Evolutionary conservation across 1,284 basidiomycete genomes (phyloP), one percentile per base, ranked within the genome.

Genomic region (Ceratobasidium papillatum): DNA sequence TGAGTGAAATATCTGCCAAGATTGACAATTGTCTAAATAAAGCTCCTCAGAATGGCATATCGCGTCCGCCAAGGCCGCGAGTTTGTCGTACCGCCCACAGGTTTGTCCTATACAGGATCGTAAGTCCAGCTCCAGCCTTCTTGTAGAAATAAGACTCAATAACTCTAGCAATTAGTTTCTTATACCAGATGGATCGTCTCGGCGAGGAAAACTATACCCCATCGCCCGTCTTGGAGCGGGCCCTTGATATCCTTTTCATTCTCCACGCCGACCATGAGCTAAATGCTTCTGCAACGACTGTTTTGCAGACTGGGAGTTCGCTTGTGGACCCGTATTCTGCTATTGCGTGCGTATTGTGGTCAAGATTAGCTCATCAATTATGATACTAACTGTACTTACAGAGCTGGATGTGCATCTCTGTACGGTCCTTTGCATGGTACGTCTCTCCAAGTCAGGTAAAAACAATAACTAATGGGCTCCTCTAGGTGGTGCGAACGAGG

Each of bases 211-310:
- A 90, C 79, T 95, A 94, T 82, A 85, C 81, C 27, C 94, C 94
- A 0, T 91, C 93, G 78, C 93, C 94, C 0, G 87, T 94, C 7
- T 86, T 96, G 9, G 92, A 90, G 79, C 94, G 91, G 78, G 94
- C 94, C 1, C 85, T 96, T 63, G 94, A 96, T 80, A 88, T 91
- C 19, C 84, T 96, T 30, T 96, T 96, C 85, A 85, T 96, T 74
- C 84, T 95, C 22, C 94, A 96, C 79, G 94, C 94, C 0, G 94
- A 96, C 80, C 94, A 95, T 80, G 94, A 95, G 80, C 83, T 95
- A 78, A 96, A 96, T 77, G 93, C 92, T 19, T 91, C 89, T 1
- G 89, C 91, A 58, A 94, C 94, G 1, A 94, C 94, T 0, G 91
- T 94, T 22, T 84, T 95, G 66, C 94, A 95, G 80, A 93, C 92